phyloP scores from a whole-genome alignment of 345 rosid species.

The Salix arbutifolia region DNA sequence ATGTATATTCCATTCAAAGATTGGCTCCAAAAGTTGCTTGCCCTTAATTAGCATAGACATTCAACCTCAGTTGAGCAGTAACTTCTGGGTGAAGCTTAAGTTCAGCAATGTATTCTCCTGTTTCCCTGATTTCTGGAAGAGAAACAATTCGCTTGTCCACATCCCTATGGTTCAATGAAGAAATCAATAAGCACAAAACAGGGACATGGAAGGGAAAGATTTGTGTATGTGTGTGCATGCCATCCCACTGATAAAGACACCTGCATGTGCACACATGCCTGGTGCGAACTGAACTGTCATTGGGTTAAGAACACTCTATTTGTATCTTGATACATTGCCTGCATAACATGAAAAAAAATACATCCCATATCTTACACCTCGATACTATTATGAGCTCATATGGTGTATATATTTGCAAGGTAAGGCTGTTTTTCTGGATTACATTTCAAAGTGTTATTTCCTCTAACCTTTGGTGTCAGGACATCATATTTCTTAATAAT shows the following conservation, averaged over 20 bases:
- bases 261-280: not conserved
- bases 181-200: not conserved
- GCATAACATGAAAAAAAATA: not conserved
- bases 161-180: constrained; percentile 43
- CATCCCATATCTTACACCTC: not conserved
- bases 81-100: constrained; percentile 95
- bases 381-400: not conserved
- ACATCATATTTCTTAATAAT: not conserved
- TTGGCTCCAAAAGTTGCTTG: constrained; percentile 9
- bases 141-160: constrained; percentile 73
- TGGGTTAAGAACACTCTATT: not conserved
- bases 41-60: constrained; percentile 66
- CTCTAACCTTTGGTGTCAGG: not conserved
- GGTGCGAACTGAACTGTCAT: not conserved
- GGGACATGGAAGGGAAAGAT: not conserved
- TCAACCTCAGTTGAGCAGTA: constrained; percentile 69
- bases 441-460: not conserved
- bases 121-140: constrained; percentile 88
- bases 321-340: not conserved
- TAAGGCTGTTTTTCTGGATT: not conserved
- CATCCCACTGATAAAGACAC: not conserved
- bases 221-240: not conserved
- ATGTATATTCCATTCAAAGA: constrained; percentile 3
- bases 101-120: constrained; percentile 86
- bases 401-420: not conserved